These are phyloP conservation scores for Pythium insidiosum DNA, from an alignment of 352 stramenopile species.

Conservation along the genomic window DNA sequence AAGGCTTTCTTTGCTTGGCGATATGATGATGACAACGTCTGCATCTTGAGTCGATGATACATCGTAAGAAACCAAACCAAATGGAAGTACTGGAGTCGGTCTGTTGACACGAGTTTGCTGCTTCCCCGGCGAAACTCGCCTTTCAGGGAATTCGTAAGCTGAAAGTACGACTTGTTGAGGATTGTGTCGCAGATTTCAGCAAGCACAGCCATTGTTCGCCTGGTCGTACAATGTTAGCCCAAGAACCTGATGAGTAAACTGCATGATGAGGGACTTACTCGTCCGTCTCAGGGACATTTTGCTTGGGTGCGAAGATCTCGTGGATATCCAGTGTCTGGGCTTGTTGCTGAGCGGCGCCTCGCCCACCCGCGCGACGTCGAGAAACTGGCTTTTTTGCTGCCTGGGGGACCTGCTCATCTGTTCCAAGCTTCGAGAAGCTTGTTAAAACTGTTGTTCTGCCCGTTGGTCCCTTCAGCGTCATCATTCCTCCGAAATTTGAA, in stretches of 20 bases:
- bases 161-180: conserved; percentile 72
- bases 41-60: conserved; percentile 76
- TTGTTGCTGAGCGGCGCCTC: conserved; percentile 62
- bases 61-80: conserved; percentile 79
- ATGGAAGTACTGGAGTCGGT: conserved; percentile 87
- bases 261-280: no score
- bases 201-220: conserved; percentile 58
- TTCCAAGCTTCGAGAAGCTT: conserved; percentile 60
- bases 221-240: no score
- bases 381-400: conserved; percentile 53
- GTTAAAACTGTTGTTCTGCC: conserved; percentile 60
- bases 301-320: conserved; percentile 68
- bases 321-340: conserved; percentile 53
- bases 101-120: conserved; percentile 70
- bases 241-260: no score
- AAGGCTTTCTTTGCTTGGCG: conserved; percentile 41
- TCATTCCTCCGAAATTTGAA: conserved; percentile 84
- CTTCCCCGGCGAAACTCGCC: conserved; percentile 81
- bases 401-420: conserved; percentile 67
- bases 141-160: conserved; percentile 82
- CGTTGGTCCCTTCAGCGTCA: conserved; percentile 68
- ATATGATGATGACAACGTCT: conserved; percentile 60
- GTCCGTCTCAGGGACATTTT: conserved; percentile 52
- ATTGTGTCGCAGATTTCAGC: conserved; percentile 67
- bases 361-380: conserved; percentile 20